Evolutionary conservation across 2,329 filamentous ascomycete species (phyloP), one percentile per base, ranked within the genome.

Genomic region (Penicillium rolfsii): DNA sequence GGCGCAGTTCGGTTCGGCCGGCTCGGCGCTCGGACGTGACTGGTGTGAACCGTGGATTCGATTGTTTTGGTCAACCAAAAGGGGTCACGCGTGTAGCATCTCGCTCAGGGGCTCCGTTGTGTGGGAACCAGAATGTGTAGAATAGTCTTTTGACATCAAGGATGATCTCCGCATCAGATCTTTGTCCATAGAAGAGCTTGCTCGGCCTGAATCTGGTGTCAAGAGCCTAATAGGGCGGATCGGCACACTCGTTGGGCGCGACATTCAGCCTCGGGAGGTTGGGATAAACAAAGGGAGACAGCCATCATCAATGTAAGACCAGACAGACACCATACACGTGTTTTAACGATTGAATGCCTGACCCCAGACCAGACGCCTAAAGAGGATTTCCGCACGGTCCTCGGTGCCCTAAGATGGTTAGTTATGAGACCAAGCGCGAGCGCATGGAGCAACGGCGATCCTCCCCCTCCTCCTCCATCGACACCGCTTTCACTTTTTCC

Each of bases 21-120:
- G 60, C 30, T 58, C 48, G 55, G 59, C 19, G 40, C 52, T 30
- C 50, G 16, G 49, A 24, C 33, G 14, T 24, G 30, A 38, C 35
- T 38, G 55, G 40, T 36, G 52, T 36, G 67, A 72, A 71, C 70
- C 70, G 66, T 69, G 69, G 70, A 70, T 66, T 55, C 52, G 11
- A 24, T 61, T 64, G 63, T 64, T 66, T 64, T 58, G 64, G 60
- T 65, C 61, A 55, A 60, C 55, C 12, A 52, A 52, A 50, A 24
- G 28, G 48, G 48, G 48, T n/a, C 48, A 35, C 48, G 35, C 43
- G 45, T 38, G 43, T 40, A 11, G n/a, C 22, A 28, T 57, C 45
- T 28, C 22, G 14, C 35, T 50, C 26, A 35, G 24, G 35, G 45
- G 26, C 14, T 9, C 28, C 12, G 14, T 28, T 9, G 5, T 16